phyloP scores from a whole-genome alignment of 176 grass and related monocot genomes.

The Elymus sibiricus region DNA sequence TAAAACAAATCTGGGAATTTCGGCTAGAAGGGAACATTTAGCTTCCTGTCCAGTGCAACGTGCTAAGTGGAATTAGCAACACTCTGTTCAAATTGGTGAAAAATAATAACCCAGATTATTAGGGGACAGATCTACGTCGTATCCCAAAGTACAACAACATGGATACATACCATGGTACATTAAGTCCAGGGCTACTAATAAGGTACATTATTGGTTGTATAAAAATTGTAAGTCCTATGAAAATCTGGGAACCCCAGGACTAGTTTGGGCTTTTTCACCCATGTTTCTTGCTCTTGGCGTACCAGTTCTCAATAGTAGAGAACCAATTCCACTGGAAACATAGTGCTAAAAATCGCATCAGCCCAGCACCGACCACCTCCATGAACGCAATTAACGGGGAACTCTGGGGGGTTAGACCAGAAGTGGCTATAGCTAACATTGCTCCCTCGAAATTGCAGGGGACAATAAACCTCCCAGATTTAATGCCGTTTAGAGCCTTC shows the following conservation, averaged over 20 bases:
- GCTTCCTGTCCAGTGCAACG: not conserved
- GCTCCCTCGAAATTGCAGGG: conserved; percentile 85
- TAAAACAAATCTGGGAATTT: too few relatives aligned
- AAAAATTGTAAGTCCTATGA: not conserved
- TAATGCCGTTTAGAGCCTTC: conserved; percentile 77
- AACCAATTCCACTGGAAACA: conserved; percentile 92
- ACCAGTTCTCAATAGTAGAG: conserved; percentile 58
- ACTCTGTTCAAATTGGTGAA: not conserved
- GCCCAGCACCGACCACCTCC: conserved; percentile 68
- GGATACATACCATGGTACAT: not conserved
- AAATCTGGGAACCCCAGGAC: not conserved
- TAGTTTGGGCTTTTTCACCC: not conserved
- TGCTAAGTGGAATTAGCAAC: not conserved
- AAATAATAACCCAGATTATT: not conserved
- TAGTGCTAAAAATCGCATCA: conserved; percentile 68
- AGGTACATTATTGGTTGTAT: not conserved
- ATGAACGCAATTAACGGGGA: conserved; percentile 52
- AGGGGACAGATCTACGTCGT: not conserved
- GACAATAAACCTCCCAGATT: conserved; percentile 61
- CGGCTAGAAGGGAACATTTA: not conserved
- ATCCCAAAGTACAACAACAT: not conserved
- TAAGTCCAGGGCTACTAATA: not conserved
- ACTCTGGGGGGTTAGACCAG: conserved; percentile 84
- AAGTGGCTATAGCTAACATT: conserved; percentile 81
- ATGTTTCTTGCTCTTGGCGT: conserved; percentile 48